These are phyloP conservation scores for Anisodus tanguticus DNA, from an alignment of 257 asterid genomes.

Conservation along the genomic window DNA sequence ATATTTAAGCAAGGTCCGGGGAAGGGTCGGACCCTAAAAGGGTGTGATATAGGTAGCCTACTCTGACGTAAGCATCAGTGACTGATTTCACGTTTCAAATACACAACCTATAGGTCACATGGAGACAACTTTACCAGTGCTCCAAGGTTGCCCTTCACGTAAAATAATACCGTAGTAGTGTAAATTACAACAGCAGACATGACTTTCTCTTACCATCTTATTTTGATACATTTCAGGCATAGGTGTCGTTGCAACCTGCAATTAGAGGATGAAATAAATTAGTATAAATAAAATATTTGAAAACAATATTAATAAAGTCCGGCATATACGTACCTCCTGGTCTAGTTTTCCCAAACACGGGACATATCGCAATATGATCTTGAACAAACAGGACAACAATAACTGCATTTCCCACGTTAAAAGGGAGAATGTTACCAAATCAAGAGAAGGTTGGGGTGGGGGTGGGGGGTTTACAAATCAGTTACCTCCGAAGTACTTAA, in stretches of 20 bases:
- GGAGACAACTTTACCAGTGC: too few species aligned
- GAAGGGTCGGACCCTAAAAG: too few species aligned
- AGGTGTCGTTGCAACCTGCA: slow-evolving; percentile 59
- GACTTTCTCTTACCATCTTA: slow-evolving; percentile 54
- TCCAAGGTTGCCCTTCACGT: too few species aligned
- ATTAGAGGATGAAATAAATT: neutral
- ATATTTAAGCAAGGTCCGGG: too few species aligned
- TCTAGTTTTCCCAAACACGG: slow-evolving; percentile 66
- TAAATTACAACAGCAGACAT: neutral
- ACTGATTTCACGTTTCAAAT: too few species aligned
- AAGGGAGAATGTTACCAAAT: too few species aligned
- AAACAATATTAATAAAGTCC: neutral
- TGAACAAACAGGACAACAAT: slow-evolving; percentile 70
- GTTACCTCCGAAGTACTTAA: neutral
- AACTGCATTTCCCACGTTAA: slow-evolving; percentile 41
- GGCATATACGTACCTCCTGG: slow-evolving; percentile 45
- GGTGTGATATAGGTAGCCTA: too few species aligned
- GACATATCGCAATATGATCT: slow-evolving; percentile 72
- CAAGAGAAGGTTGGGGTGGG: neutral
- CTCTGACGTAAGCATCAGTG: too few species aligned
- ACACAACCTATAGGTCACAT: too few species aligned
- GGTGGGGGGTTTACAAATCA: neutral
- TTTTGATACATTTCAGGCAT: slow-evolving; percentile 63
- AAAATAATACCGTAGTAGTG: neutral
- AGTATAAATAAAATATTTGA: slow-evolving; percentile 2